Evolutionary conservation across 2,329 filamentous ascomycete species (phyloP), one percentile per base, ranked within the genome.

Genomic region (Ceratocystis harringtonii): DNA sequence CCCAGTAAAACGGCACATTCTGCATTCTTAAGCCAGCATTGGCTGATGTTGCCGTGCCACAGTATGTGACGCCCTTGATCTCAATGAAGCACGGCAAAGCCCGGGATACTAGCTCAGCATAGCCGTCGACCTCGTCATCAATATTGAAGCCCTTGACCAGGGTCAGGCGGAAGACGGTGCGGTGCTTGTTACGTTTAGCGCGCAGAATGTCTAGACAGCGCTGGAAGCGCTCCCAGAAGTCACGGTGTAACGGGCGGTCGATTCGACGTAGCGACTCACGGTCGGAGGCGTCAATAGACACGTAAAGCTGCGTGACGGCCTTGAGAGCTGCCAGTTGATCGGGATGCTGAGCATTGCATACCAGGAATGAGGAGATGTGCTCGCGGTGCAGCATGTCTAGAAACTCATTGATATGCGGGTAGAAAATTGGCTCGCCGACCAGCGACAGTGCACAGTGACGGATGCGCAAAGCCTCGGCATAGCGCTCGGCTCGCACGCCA

Each of bases 111-210:
- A 97, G 84, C 71, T 90, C 85, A 0, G 92, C 92, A 72, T 99
- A 97, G 3, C 92, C 92, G 69, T 87, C 83, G 5, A 87, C 90
- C 75, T 96, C 94, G 70, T 96, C 92, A 28, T 96, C 92, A 69
- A 97, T 85, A 73, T 99, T 97, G 82, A 99, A 97, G 2, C 92
- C 92, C 77, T 97, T 97, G 73, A 97, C 94, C 1, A 99, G 85
- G 0, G 92, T 97, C 2, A 97, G 81, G 1, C 94, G 86, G 79
- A 95, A 97, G 3, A 97, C 94, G 5, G 94, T 97, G 65, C 92
- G 86, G 73, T 96, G 92, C 65, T 86, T 81, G 78, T 89, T 87
- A 50, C 92, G 84, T 75, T 89, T 88, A 74, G 89, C 87, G 17
- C 89, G 84, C 25, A 97, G 78, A 68, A 99, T 96, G 67, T 95